Evolutionary conservation across 768 basidiomycete species (phyloP).

Genomic region (Xerocomus potaroensis): DNA sequence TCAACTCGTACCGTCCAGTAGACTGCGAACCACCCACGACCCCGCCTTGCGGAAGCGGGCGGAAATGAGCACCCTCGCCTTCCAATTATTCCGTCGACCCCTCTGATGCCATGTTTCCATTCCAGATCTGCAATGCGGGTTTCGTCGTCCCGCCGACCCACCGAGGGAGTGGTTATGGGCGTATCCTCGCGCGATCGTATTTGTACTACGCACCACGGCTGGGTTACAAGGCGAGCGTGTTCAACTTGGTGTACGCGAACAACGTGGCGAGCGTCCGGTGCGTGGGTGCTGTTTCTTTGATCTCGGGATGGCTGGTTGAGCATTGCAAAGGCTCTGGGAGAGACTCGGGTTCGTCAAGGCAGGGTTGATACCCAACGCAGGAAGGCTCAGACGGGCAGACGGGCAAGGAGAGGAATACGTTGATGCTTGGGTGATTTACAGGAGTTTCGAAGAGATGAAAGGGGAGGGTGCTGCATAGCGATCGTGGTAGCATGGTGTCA

Average conservation of each 20-base stretch:
- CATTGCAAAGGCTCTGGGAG: constrained; percentile 69
- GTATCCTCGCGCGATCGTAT: constrained; percentile 70
- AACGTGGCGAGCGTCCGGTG: constrained; percentile 72
- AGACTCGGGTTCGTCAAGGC: constrained; percentile 72
- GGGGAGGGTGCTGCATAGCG: neutral
- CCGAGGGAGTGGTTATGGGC: constrained; percentile 65
- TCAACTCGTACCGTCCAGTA: no score
- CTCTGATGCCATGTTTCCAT: neutral
- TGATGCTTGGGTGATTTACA: constrained; percentile 84
- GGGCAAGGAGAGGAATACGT: constrained; percentile 82
- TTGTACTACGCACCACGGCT: constrained; percentile 75
- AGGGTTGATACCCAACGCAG: constrained; percentile 73
- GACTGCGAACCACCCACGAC: no score
- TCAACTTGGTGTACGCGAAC: constrained; percentile 88
- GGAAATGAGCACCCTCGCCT: constrained; percentile 5
- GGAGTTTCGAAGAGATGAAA: constrained; percentile 48
- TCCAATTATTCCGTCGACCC: neutral
- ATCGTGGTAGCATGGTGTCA: no score
- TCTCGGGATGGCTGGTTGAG: neutral
- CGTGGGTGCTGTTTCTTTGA: constrained; percentile 12
- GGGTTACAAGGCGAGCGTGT: constrained; percentile 76
- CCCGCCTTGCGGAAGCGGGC: neutral
- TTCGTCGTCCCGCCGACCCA: constrained; percentile 70
- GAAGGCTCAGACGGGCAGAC: constrained; percentile 61
- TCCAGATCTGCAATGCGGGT: constrained; percentile 83